Base-by-base conservation (phyloP, 1,284 basidiomycete genomes). In the Inonotus obliquus region DNA sequence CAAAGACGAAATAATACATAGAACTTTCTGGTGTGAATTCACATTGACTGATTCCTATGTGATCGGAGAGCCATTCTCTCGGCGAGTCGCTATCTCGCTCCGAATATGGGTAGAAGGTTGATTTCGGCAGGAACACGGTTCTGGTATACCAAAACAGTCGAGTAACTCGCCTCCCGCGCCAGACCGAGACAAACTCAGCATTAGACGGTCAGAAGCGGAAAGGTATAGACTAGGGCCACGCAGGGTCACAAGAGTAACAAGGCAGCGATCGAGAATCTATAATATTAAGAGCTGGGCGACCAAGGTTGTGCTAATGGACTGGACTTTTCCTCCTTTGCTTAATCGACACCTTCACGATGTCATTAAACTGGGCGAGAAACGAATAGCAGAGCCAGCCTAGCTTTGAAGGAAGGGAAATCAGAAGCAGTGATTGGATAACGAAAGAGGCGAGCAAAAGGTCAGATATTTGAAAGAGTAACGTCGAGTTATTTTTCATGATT, bases 41-140 rank as follows among this genome's bases (percentile, higher is more conserved):
- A 27, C 6, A 17, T 9, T 52, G 25, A 47, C 19, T 29, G 27
- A 47, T 21, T 27, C 29, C 41, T 47, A 32, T 29, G 25, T 29
- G 55, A 45, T 44, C 41, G 55, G 25, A 35, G 19, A 9, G 55
- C 3, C 27, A 48, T 58, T 7, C 19, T 11, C 25, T 32, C 32
- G 51, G 51, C 19, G 29, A 27, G n/a, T 57, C 52, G 17, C 23
- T 54, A 60, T 54, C 52, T 54, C 51, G 45, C 17, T 32, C 52
- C 59, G 52, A 29, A 54, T 45, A 47, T 47, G 44, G 52, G 41
- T 6, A 54, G 38, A 54, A 39, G 39, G 49, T 45, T 47, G 35
- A 45, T 29, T 19, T 39, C 59, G 59, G 59, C 44, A 53, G 39
- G 39, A 54, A 55, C 39, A 54, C 59, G 53, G 52, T 54, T 54